Evolutionary conservation across 208 protist genomes (phyloP).

Genomic region (Leishmania martiniquensis): DNA sequence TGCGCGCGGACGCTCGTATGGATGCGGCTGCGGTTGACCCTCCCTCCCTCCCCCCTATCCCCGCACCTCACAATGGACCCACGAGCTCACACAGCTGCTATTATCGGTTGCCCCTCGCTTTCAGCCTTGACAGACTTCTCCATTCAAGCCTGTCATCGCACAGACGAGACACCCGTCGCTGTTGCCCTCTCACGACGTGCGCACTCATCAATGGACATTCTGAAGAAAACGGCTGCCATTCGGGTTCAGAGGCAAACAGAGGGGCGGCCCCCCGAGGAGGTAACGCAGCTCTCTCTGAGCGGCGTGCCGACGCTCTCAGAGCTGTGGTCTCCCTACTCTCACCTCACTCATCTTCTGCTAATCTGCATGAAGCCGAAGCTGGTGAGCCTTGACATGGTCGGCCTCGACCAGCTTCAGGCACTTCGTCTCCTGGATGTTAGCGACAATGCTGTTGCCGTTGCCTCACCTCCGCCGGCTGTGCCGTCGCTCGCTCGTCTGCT

Average conservation of each 20-base stretch:
- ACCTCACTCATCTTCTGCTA: slow-evolving; percentile 63
- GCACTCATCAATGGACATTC: slow-evolving; percentile 56
- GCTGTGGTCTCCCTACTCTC: slow-evolving; percentile 47
- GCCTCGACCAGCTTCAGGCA: slow-evolving; percentile 29
- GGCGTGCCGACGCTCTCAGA: slow-evolving; percentile 58
- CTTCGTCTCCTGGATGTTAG: slow-evolving; percentile 83
- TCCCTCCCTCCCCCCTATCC: background rate
- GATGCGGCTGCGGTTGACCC: background rate
- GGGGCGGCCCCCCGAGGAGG: slow-evolving; percentile 44
- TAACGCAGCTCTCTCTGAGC: slow-evolving; percentile 63
- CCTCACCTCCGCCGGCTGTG: slow-evolving; percentile 24
- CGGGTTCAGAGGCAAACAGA: slow-evolving; percentile 77
- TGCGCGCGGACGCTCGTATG: background rate
- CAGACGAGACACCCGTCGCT: background rate
- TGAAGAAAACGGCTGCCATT: slow-evolving; percentile 66
- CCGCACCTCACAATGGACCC: background rate
- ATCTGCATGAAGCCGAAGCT: slow-evolving; percentile 71
- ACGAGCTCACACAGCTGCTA: background rate
- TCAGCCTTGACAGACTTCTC: background rate
- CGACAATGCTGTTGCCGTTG: slow-evolving; percentile 74
- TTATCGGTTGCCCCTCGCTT: too few relatives aligned
- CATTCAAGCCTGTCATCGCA: background rate
- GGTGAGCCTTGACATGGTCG: slow-evolving; percentile 32
- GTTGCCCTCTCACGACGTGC: background rate
- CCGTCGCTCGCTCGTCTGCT: slow-evolving; percentile 50